Evolutionary conservation across 768 basidiomycete species (phyloP), one percentile per base, ranked within the genome.

Genomic region (Pleurotus platypus): DNA sequence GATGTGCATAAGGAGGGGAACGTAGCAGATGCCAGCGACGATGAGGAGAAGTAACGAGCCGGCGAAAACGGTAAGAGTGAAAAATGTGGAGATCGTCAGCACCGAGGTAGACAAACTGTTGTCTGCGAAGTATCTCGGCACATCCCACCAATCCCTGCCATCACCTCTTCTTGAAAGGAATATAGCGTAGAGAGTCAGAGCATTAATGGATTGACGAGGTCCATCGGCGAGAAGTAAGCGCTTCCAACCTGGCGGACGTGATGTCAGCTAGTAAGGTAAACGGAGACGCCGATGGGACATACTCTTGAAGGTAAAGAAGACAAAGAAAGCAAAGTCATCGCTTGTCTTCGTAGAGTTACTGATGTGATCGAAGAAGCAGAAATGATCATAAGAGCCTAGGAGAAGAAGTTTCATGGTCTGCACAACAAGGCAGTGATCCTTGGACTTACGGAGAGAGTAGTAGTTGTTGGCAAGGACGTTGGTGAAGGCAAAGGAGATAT

Each of bases 251-350:
- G 27, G 27, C 8, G 47, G 39, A n/a, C 39, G 22, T 26, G 8
- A 15, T 16, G 12, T 26, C 24, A 49, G 42, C 46, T 37, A 22
- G 46, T 11, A 13, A 12, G 16, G 9, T 37, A 37, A 8, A 53
- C 18, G 7, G 48, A 9, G 48, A 13, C 15, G 46, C 49, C 15
- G 48, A 7, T 1, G 11, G 5, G 16, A 76, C 86, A 55, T 59
- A 92, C 96, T 96, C 80, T 99, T 99, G 83, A 99, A 98, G 0
- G 90, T 90, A 74, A 99, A 99, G 84, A 98, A 99, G 67, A 98
- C 84, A 72, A 97, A 99, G 80, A 98, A 98, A 35, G 96, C 95
- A 72, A 99, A 94, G 67, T 97, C 93, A 68, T 99, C 97, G 71
- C 89, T 94, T 60, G 85, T 86, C 80, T 96, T 98, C 27, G 94